These are phyloP conservation scores for Thraustochytrium sp. DNA, from an alignment of 352 stramenopile genomes.

Conservation along the genomic window DNA sequence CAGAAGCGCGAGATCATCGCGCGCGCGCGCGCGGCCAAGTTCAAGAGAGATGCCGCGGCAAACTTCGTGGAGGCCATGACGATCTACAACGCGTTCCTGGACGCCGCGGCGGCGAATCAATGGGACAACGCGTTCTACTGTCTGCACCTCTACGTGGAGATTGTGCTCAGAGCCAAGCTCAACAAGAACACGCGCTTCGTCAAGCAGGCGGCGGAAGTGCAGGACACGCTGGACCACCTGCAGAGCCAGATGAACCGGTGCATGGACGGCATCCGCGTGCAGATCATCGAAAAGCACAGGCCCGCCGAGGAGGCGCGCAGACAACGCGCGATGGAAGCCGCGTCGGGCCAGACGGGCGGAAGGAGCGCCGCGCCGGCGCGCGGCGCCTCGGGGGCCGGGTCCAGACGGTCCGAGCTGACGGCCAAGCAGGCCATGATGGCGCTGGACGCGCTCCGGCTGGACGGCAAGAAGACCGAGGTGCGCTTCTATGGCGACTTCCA, in stretches of 20 bases:
- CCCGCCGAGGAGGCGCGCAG: neutral
- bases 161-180: neutral
- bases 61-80: conserved; percentile 14
- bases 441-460: conserved; percentile 4
- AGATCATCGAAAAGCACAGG: conserved; percentile 29
- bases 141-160: conserved; percentile 25
- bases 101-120: neutral
- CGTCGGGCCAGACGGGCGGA: neutral
- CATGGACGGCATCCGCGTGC: conserved; percentile 26
- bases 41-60: neutral
- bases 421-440: neutral
- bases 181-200: neutral
- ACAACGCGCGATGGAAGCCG: too few species aligned
- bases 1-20: neutral
- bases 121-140: conserved; percentile 41
- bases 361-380: neutral
- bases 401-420: neutral
- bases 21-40: neutral
- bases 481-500: neutral
- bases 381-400: too few species aligned
- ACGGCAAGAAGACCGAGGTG: conserved; percentile 34
- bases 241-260: neutral
- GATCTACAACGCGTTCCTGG: conserved; percentile 1
- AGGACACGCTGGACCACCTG: neutral
- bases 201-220: neutral